phyloP scores from a whole-genome alignment of 2,329 filamentous ascomycete genomes.

The Ophiocordyceps unilateralis region DNA sequence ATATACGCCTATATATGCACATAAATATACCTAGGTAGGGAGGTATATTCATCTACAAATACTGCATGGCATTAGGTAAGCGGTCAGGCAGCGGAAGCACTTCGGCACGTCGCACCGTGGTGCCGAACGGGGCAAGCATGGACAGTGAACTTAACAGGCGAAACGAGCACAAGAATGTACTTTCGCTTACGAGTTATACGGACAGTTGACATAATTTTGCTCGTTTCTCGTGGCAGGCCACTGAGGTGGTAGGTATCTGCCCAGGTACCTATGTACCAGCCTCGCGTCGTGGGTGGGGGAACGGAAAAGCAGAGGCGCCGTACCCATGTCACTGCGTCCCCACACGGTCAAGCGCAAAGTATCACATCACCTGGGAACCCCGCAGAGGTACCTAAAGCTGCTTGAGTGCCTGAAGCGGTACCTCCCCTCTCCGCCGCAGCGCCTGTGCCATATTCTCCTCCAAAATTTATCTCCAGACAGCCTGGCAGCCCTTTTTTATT shows the following conservation, averaged over 20 bases:
- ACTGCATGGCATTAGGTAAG: not conserved
- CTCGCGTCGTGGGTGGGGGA: not conserved
- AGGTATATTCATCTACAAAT: too few species aligned
- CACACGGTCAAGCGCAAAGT: not conserved
- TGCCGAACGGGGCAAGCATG: not conserved
- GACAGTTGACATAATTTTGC: too few species aligned
- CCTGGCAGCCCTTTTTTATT: conserved; percentile 8
- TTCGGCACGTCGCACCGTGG: not conserved
- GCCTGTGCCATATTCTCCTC: conserved; percentile 7
- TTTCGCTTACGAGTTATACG: too few species aligned
- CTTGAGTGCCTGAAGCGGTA: not conserved
- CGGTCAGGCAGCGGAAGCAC: not conserved
- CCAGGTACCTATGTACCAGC: too few species aligned
- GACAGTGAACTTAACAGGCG: too few species aligned
- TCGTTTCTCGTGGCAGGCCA: too few species aligned
- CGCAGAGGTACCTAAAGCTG: not conserved
- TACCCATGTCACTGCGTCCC: not conserved
- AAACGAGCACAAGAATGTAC: too few species aligned
- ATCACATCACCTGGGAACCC: not conserved
- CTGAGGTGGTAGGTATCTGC: too few species aligned
- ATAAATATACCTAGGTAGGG: too few species aligned
- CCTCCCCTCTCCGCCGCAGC: not conserved
- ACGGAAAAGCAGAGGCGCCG: not conserved
- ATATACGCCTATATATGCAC: too few species aligned
- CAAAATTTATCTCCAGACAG: conserved; percentile 16